Percentiles rank a stretch among this genome's conserved stretches.
Conservation (phyloP, 306 rosid species). For the Rosa lucieae region DNA sequence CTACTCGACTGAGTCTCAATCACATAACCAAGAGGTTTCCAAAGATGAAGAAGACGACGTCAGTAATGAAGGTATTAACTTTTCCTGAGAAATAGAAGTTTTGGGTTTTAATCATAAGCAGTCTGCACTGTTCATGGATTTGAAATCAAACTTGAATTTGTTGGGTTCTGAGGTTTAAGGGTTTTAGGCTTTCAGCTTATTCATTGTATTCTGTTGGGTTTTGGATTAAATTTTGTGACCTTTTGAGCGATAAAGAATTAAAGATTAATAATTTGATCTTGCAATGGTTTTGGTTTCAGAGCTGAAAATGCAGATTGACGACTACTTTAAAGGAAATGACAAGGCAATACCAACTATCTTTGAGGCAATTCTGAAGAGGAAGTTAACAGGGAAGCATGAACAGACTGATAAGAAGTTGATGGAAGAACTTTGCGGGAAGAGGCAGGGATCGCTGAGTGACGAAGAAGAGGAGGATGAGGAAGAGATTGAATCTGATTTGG, state of each 20-base stretch:
- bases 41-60: conserved; percentile 12
- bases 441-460: conserved; percentile 24
- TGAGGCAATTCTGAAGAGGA: conserved; percentile 69
- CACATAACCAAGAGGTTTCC: conserved; percentile 12
- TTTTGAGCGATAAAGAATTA: neutral
- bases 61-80: conserved; percentile 28
- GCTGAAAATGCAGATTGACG: conserved; percentile 57
- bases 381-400: conserved; percentile 52
- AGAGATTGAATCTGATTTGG: conserved; percentile 30
- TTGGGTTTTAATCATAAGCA: neutral
- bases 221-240: neutral
- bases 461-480: conserved; percentile 36
- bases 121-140: neutral
- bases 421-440: conserved; percentile 50
- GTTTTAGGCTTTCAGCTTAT: neutral
- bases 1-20: conserved; percentile 41
- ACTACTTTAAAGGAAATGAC: conserved; percentile 48
- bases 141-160: neutral
- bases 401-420: conserved; percentile 53
- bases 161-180: neutral
- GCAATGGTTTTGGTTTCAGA: conserved; percentile 34
- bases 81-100: neutral
- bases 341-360: conserved; percentile 66
- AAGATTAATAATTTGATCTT: neutral
- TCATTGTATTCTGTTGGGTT: neutral